Base-by-base conservation (phyloP, 2,329 filamentous ascomycete genomes). In the Alternaria ventricosa region DNA sequence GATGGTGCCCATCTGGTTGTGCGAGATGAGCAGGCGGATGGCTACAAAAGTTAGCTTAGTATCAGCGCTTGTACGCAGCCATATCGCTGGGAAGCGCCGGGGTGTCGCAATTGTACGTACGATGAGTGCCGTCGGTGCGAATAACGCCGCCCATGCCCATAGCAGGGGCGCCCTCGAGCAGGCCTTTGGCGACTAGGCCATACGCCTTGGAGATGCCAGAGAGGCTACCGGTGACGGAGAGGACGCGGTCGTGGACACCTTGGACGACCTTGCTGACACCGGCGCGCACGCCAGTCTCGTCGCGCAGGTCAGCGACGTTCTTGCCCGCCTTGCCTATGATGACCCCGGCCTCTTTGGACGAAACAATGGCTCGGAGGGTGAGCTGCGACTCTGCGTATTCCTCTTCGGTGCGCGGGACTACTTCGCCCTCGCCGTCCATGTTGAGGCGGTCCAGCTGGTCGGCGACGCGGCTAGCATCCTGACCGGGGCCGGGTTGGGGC, bases 1-100 rank as follows among this genome's bases (percentile, higher is more conserved):
- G 84, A 99, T 97, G 75, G 96, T 99, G 67, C 96, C 96, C 96
- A 99, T 99, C 84, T 99, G 96, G 82, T 98, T 98, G 85, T 99
- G 95, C 33, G 96, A 99, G 82, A 99, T 98, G 79, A 99, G 90
- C 30, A 99, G 90, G 79, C 97, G 97, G 81, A 99, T 92, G 65
- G 96, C 96, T 99, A 60, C 28, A 47, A 20, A 47, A 44, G 63
- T 78, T 69, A 77, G 74, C 65, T 46, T 58, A 51, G 22, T 7
- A 53, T 28, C 49, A 25, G 49, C 49, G 22, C 23, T 20, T 36
- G 44, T 13, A 36, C 22, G 28, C 45, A 36, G 27, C 47, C 20
- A 45, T 28, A 15, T 45, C 49, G 33, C 25, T 51, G n/a, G 12
- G 20, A 33, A 55, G 43, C 49, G 53, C 41, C 23, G 25, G 18